Percentiles rank a stretch among this genome's conserved stretches.
These are phyloP conservation scores for Claviceps sp. DNA, from an alignment of 2,329 filamentous ascomycete genomes.

Conservation along the genomic window DNA sequence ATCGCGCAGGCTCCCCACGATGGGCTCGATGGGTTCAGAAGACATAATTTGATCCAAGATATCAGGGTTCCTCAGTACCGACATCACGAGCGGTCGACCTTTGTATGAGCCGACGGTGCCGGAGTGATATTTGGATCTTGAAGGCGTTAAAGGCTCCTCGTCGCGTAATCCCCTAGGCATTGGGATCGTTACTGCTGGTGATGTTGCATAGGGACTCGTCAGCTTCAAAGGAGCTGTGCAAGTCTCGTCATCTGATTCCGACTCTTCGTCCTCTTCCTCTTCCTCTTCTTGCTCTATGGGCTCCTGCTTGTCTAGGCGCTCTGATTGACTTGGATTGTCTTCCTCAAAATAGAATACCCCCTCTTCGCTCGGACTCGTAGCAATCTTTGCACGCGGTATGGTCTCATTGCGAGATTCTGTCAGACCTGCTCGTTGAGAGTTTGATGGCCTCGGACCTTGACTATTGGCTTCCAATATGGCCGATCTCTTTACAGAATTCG, in stretches of 20 bases:
- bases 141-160: conserved; percentile 18
- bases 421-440: neutral
- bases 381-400: neutral
- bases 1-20: conserved; percentile 41
- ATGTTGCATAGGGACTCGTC: conserved; percentile 25
- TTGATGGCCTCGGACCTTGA: neutral
- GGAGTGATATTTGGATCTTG: conserved; percentile 21
- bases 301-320: neutral
- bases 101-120: conserved; percentile 40
- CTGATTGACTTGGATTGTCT: conserved; percentile 19
- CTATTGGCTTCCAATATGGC: conserved; percentile 1
- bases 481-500: conserved; percentile 14
- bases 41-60: conserved; percentile 34
- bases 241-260: conserved; percentile 1
- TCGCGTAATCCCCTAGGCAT: neutral
- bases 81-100: conserved; percentile 38
- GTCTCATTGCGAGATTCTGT: neutral
- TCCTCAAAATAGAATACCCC: conserved; percentile 34
- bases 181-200: conserved; percentile 28
- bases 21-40: conserved; percentile 34
- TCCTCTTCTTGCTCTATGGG: neutral
- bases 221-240: neutral
- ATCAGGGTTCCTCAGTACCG: conserved; percentile 35
- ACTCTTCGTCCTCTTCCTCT: neutral
- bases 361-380: conserved; percentile 17